These are phyloP conservation scores for Thermochaetoides dissita DNA, from an alignment of 2,329 filamentous ascomycete species.

Conservation along the genomic window DNA sequence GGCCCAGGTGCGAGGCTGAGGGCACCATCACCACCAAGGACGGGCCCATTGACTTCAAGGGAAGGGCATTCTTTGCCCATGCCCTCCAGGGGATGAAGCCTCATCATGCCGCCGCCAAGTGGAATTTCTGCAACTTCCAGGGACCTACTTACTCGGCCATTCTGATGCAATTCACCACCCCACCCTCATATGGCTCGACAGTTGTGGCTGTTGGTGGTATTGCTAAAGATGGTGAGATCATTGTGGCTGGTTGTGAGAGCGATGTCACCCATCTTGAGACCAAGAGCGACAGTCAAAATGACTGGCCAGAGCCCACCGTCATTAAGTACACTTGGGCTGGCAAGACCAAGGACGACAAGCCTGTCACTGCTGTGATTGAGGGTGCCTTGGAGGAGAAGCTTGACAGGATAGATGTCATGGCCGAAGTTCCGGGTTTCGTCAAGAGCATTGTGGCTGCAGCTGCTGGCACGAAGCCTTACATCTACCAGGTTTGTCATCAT, in stretches of 20 bases:
- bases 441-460: constrained; percentile 84
- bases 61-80: constrained; percentile 65
- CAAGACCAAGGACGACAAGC: constrained; percentile 60
- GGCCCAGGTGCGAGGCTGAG: constrained; percentile 72
- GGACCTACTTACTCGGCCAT: constrained; percentile 73
- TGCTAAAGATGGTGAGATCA: constrained; percentile 64
- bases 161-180: constrained; percentile 93
- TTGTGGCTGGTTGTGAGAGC: constrained; percentile 55
- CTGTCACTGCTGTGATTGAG: constrained; percentile 55
- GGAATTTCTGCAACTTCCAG: constrained; percentile 93
- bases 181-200: constrained; percentile 79
- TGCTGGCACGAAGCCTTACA: constrained; percentile 89
- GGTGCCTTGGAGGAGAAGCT: constrained; percentile 53
- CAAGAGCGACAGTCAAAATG: constrained; percentile 60
- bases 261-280: constrained; percentile 54
- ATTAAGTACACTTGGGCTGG: constrained; percentile 68
- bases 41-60: constrained; percentile 68
- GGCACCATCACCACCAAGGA: constrained; percentile 74
- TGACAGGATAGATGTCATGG: constrained; percentile 91
- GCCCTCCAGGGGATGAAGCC: constrained; percentile 98
- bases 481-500: constrained; percentile 62
- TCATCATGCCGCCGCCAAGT: constrained; percentile 79
- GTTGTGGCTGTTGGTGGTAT: constrained; percentile 72
- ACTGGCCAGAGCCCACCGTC: constrained; percentile 76
- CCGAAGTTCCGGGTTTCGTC: constrained; percentile 86